Evolutionary conservation across 257 asterid species (phyloP).

Genomic region (Forsythia suspensa): DNA sequence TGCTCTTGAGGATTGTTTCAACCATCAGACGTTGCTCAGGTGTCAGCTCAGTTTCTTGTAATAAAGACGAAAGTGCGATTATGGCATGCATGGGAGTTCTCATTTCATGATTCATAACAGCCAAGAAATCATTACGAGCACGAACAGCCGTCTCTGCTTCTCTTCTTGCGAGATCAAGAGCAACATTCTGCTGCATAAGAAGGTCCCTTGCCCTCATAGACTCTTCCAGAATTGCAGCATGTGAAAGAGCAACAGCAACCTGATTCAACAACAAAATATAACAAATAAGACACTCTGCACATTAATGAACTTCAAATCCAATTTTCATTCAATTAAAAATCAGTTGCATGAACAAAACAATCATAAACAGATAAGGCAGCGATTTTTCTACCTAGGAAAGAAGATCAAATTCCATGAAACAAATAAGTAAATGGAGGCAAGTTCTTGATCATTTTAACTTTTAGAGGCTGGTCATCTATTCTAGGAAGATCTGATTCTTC

Average conservation of each 20-base stretch:
- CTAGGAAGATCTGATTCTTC: not conserved
- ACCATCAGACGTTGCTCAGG: constrained; percentile 99
- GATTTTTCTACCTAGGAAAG: constrained; percentile 8
- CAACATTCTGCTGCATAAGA: constrained; percentile 89
- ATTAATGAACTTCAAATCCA: not conserved
- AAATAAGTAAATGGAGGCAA: not conserved
- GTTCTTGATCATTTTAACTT: not conserved
- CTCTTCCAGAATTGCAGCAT: constrained; percentile 96
- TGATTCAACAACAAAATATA: constrained; percentile 30
- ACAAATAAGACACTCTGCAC: constrained; percentile 12
- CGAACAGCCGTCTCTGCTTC: constrained; percentile 98
- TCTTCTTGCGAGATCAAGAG: constrained; percentile 87
- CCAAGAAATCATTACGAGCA: constrained; percentile 95
- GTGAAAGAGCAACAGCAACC: constrained; percentile 99
- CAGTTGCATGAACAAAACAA: not conserved
- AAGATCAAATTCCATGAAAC: constrained; percentile 7
- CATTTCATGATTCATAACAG: constrained; percentile 99
- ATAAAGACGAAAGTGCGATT: constrained; percentile 83
- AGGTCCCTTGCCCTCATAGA: constrained; percentile 97
- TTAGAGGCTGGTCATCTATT: not conserved
- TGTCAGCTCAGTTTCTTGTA: constrained; percentile 82
- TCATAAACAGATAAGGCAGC: not conserved
- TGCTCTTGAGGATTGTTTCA: constrained; percentile 91
- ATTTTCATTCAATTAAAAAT: not conserved
- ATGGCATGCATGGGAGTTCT: constrained; percentile 98